Percentiles rank a stretch among this genome's conserved stretches.
Conservation (phyloP, 2,329 filamentous ascomycete species). For the Escovopsis sp. region DNA sequence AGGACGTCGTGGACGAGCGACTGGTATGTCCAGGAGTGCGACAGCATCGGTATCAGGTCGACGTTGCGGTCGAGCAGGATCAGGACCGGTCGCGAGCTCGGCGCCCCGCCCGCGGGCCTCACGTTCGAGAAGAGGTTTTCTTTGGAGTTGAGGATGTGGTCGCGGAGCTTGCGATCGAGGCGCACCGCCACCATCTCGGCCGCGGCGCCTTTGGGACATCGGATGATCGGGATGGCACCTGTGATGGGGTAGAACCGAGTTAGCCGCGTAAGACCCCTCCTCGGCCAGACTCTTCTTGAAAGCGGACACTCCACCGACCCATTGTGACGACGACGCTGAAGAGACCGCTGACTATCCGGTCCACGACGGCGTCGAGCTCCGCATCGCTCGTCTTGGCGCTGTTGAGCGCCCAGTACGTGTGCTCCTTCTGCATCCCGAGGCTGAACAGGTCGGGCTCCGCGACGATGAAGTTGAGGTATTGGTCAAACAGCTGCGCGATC, state of each 20-base stretch:
- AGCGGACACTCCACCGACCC: conserved; percentile 39
- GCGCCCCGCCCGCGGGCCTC: conserved; percentile 45
- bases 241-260: conserved; percentile 1
- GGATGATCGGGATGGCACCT: conserved; percentile 88
- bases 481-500: conserved; percentile 86
- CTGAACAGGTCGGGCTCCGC: conserved; percentile 93
- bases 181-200: conserved; percentile 91
- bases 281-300: too few species aligned
- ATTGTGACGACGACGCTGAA: conserved; percentile 98
- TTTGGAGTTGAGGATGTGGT: conserved; percentile 95
- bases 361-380: conserved; percentile 72
- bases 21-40: conserved; percentile 74
- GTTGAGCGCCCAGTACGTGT: conserved; percentile 93
- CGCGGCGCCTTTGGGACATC: conserved; percentile 82
- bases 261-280: background rate
- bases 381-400: conserved; percentile 83
- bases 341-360: conserved; percentile 87
- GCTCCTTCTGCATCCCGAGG: conserved; percentile 75
- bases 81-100: conserved; percentile 70
- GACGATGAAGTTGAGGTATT: conserved; percentile 95
- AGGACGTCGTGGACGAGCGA: conserved; percentile 59
- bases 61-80: conserved; percentile 92
- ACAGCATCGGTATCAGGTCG: conserved; percentile 95
- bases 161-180: conserved; percentile 85
- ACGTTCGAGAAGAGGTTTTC: conserved; percentile 82